A percentile compares a stretch with the other conserved stretches of the same genome.
Conservation (phyloP, 345 rosid genomes). For the Salix purpurea region DNA sequence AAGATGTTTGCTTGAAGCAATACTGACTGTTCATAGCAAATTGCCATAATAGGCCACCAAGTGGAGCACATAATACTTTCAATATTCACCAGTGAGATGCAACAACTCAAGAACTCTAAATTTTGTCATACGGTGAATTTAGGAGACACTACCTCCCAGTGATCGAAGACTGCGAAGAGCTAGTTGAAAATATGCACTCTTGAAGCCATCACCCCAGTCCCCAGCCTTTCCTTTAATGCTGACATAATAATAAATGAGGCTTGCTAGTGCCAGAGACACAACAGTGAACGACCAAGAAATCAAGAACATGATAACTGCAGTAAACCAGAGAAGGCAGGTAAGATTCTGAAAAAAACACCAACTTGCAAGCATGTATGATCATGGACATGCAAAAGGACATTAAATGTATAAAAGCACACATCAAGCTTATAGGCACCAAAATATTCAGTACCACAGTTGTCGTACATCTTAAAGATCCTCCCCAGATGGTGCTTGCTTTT, state of each 20-base stretch:
- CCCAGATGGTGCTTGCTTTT: not conserved
- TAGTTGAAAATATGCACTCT: constrained; percentile 98
- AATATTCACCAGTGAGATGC: not conserved
- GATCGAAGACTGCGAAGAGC: constrained; percentile 99
- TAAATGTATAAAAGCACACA: not conserved
- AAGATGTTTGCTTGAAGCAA: not conserved
- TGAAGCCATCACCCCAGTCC: constrained; percentile 99
- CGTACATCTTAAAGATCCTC: not conserved
- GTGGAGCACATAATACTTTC: not conserved
- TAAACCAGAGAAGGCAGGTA: constrained; percentile 20
- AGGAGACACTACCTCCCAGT: constrained; percentile 68
- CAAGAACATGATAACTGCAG: constrained; percentile 99
- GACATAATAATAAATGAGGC: constrained; percentile 95
- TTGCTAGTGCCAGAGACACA: constrained; percentile 89
- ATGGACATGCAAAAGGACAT: not conserved
- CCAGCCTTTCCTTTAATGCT: constrained; percentile 98
- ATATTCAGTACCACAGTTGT: not conserved
- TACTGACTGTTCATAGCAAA: not conserved
- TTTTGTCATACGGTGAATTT: not conserved
- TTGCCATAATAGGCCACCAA: not conserved
- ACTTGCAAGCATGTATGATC: not conserved
- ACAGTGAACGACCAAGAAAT: constrained; percentile 97
- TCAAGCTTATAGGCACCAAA: not conserved
- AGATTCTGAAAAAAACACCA: not conserved
- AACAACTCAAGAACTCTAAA: not conserved